phyloP scores from a whole-genome alignment of 805 yeast species.

The Candida hispaniensis region DNA sequence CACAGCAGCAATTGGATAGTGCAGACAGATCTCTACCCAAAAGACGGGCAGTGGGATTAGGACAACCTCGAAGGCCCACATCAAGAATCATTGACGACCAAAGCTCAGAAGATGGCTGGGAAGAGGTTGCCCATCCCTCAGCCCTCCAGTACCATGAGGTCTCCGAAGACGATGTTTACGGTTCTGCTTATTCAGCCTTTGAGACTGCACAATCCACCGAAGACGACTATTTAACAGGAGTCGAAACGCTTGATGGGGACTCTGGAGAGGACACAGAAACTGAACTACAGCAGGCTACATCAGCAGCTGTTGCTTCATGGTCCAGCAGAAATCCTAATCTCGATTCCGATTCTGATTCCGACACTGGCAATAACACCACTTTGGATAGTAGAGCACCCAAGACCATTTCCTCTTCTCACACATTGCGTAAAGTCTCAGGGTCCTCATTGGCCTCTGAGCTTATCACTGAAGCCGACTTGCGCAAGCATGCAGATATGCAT shows the following conservation, averaged over 20 bases:
- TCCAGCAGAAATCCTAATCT: slow-evolving; percentile 1
- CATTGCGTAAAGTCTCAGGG: too few relatives aligned
- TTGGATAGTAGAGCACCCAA: too few relatives aligned
- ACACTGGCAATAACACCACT: too few relatives aligned
- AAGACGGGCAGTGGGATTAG: slow-evolving; percentile 1
- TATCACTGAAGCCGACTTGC: slow-evolving; percentile 23
- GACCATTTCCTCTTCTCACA: not conserved
- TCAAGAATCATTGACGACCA: slow-evolving; percentile 7
- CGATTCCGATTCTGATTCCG: slow-evolving; percentile 19
- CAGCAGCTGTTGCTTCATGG: too few relatives aligned
- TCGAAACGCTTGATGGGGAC: slow-evolving; percentile 14
- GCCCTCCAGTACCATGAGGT: too few relatives aligned
- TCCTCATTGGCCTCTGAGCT: slow-evolving; percentile 23
- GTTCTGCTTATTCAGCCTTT: slow-evolving; percentile 17
- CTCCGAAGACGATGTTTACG: slow-evolving; percentile 26
- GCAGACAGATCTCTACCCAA: slow-evolving; percentile 1
- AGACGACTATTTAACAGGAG: slow-evolving; percentile 19
- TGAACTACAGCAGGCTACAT: slow-evolving; percentile 20
- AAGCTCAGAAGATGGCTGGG: slow-evolving; percentile 9
- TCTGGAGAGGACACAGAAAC: slow-evolving; percentile 26
- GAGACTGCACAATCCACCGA: slow-evolving; percentile 15
- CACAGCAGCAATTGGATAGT: slow-evolving; percentile 18
- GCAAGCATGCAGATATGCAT: slow-evolving; percentile 21
- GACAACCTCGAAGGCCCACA: slow-evolving; percentile 6
- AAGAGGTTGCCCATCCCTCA: too few relatives aligned